Evolutionary conservation across 495 filamentous ascomycete species (phyloP).

Genomic region (Hypoxylon lenormandii): DNA sequence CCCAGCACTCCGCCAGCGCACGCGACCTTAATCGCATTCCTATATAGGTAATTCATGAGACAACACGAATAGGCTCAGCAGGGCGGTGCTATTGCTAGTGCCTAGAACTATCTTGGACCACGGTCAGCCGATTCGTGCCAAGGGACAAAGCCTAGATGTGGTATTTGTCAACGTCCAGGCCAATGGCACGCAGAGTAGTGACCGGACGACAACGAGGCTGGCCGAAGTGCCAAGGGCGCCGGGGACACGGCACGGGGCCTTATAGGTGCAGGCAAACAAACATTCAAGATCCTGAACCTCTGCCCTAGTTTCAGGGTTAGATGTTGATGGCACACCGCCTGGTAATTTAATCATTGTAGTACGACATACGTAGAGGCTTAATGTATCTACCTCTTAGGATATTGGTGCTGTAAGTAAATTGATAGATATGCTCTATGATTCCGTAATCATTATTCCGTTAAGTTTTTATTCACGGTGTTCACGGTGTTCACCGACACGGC

Average conservation of each 20-base stretch:
- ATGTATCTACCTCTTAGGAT: no score
- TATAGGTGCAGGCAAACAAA: not conserved
- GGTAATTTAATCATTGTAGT: no score
- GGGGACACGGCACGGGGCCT: not conserved
- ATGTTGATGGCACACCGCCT: no score
- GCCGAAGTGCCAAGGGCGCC: slow-evolving; percentile 15
- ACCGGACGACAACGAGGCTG: slow-evolving; percentile 26
- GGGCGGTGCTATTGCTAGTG: slow-evolving; percentile 16
- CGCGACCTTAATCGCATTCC: slow-evolving; percentile 13
- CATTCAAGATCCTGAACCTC: no score
- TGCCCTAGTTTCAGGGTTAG: no score
- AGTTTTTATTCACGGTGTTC: not conserved
- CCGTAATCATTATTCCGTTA: slow-evolving; percentile 26
- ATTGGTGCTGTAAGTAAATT: no score
- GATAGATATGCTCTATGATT: slow-evolving; percentile 17
- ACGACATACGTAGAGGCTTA: no score
- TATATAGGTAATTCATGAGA: slow-evolving; percentile 24
- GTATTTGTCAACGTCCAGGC: slow-evolving; percentile 41
- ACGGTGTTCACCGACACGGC: not conserved
- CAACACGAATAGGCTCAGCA: slow-evolving; percentile 25
- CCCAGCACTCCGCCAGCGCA: not conserved
- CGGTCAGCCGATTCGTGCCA: slow-evolving; percentile 26
- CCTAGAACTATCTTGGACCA: slow-evolving; percentile 11
- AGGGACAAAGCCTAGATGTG: slow-evolving; percentile 4
- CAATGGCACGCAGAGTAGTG: slow-evolving; percentile 25